Evolutionary conservation across 2,329 filamentous ascomycete genomes (phyloP), one percentile per base, ranked within the genome.

Genomic region (Epichloe hybrida): DNA sequence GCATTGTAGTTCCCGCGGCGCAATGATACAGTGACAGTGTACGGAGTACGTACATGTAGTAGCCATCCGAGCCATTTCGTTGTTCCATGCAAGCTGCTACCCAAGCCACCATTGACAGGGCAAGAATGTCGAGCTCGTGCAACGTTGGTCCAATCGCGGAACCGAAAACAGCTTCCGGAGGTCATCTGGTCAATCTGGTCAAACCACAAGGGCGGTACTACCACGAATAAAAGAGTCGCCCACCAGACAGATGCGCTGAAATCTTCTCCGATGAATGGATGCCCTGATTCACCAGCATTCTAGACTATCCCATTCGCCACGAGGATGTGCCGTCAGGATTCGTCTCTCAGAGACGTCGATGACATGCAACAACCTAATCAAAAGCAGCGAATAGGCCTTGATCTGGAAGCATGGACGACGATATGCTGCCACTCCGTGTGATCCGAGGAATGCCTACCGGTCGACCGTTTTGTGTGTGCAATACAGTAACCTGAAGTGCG

Each of bases 131-230:
- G 9, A 23, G 20, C 46, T 41, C 8, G 34, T 12, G 39, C 39
- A 15, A 27, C 7, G 1, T 21, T 42, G 4, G 38, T 20, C 51
- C 51, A 52, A 50, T 52, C 51, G 47, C 43, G 47, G 47, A 38
- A 15, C 6, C 20, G 31, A 43, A 21, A 47, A 49, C 27, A 46
- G 43, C 39, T 50, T 42, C 27, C 46, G 38, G 43, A 15, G 47
- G 52, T 54, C 52, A 54, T 50, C 47, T 50, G 52, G 37, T 13
- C 49, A 40, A 54, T 50, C 47, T 50, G 52, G 37, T 13, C 49
- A 40, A 37, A 50, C 20, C 43, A 47, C 43, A 39, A 39, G 39
- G 48, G 31, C 43, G 23, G 34, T 12, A n/a, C 12, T 20, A 35
- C 48, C 21, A n/a, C 51, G 34, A 48, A 53, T 53, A 20, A 35